Conservation (phyloP, 163 green algal species). For the Chlamydomonas reinhardtii region DNA sequence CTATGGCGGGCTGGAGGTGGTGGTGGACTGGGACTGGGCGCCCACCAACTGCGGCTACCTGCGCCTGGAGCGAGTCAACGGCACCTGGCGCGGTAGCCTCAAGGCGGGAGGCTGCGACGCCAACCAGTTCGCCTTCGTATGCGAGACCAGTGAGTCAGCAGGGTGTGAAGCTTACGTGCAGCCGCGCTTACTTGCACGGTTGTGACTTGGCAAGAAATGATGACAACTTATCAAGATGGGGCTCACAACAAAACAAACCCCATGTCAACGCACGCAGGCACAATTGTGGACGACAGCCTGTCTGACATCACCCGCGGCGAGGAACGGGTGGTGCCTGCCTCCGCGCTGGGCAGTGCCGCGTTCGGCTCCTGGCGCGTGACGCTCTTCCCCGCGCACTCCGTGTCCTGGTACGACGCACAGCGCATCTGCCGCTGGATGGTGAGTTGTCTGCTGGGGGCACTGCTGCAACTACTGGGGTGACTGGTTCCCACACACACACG, state of each 20-base stretch:
- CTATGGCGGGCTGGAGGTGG: background rate
- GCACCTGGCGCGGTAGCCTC: background rate
- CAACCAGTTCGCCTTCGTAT: background rate
- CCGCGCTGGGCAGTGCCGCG: background rate
- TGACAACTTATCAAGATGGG: background rate
- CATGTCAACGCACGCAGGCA: background rate
- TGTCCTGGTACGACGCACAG: background rate
- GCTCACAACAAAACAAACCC: background rate
- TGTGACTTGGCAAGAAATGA: background rate
- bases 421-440: background rate
- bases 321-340: background rate
- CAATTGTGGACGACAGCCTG: background rate
- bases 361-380: background rate
- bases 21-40: background rate
- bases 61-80: background rate
- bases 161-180: background rate
- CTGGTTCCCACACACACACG: too few relatives aligned
- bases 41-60: background rate
- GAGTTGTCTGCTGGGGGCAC: background rate
- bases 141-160: background rate
- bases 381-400: background rate
- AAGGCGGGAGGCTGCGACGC: background rate
- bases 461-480: too few relatives aligned
- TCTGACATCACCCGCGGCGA: background rate
- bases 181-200: background rate